These are phyloP conservation scores for Neurospora sp. DNA, from an alignment of 495 filamentous ascomycete species.

Conservation along the genomic window DNA sequence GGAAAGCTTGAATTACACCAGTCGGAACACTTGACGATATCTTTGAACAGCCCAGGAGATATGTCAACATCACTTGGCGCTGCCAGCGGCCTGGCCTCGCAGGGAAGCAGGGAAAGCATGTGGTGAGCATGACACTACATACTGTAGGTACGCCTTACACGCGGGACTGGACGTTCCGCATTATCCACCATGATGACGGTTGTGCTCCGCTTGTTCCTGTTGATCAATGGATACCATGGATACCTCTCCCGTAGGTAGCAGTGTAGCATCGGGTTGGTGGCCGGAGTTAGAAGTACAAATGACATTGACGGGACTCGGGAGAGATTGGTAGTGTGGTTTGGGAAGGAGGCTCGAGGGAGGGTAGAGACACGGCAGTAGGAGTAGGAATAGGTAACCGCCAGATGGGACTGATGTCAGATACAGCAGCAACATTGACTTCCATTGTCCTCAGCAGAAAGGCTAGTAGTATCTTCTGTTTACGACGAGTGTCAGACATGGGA, in stretches of 20 bases:
- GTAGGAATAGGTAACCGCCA: not conserved
- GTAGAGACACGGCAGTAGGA: not conserved
- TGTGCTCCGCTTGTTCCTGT: not conserved
- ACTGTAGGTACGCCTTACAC: not conserved
- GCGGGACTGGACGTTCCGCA: no score
- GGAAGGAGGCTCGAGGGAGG: not conserved
- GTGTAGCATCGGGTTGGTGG: not conserved
- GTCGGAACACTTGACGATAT: not conserved
- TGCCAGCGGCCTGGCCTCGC: not conserved
- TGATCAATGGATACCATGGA: not conserved
- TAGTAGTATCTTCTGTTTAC: not conserved
- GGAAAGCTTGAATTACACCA: not conserved
- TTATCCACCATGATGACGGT: not conserved
- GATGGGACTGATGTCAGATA: not conserved
- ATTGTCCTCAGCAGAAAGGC: not conserved
- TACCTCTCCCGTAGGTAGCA: not conserved
- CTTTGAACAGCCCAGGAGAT: not conserved
- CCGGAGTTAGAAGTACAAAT: not conserved
- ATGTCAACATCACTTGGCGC: not conserved
- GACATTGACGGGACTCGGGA: not conserved
- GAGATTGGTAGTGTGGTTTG: not conserved
- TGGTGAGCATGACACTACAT: not conserved
- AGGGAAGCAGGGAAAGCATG: not conserved
- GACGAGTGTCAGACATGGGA: not conserved
- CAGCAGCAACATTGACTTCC: no score